phyloP scores from a whole-genome alignment of 129 eudicot species.

The Pittosporum tobira region DNA sequence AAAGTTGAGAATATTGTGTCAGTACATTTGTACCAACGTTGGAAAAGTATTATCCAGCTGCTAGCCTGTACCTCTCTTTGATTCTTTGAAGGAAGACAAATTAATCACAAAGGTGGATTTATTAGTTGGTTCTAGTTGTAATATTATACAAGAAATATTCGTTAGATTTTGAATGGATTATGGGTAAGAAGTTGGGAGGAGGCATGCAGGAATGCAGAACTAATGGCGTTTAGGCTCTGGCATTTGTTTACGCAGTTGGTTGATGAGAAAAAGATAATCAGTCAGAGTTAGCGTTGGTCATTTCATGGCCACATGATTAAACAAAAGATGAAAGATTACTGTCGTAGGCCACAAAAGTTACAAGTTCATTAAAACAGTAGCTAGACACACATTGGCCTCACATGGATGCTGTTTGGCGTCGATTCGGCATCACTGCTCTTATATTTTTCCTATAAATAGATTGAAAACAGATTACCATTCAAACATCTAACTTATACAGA shows the following conservation, averaged over 20 bases:
- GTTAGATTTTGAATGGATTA: slow-evolving; percentile 2
- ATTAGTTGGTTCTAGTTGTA: slow-evolving; percentile 4
- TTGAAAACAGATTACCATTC: slow-evolving; percentile 4
- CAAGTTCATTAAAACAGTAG: slow-evolving; percentile 31
- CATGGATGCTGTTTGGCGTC: slow-evolving; percentile 27
- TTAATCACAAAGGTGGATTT: not conserved
- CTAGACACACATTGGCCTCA: slow-evolving; percentile 33
- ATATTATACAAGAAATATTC: slow-evolving; percentile 2
- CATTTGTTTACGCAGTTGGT: not conserved
- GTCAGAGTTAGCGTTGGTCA: slow-evolving; percentile 2
- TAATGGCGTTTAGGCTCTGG: not conserved
- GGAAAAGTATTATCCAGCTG: too few relatives aligned
- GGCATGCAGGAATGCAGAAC: slow-evolving; percentile 5
- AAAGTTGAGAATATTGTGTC: too few relatives aligned
- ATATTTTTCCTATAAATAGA: slow-evolving; percentile 11
- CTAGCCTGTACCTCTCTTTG: slow-evolving; percentile 4
- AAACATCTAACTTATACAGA: not conserved
- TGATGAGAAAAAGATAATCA: slow-evolving; percentile 4
- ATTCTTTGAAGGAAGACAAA: slow-evolving; percentile 8
- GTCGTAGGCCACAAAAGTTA: slow-evolving; percentile 28
- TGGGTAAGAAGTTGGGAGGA: slow-evolving; percentile 12
- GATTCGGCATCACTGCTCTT: slow-evolving; percentile 1
- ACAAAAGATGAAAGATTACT: slow-evolving; percentile 16
- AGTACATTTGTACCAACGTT: too few relatives aligned
- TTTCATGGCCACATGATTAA: slow-evolving; percentile 16